Conservation (phyloP, 2,329 filamentous ascomycete genomes). For the Venturia aucupariae region DNA sequence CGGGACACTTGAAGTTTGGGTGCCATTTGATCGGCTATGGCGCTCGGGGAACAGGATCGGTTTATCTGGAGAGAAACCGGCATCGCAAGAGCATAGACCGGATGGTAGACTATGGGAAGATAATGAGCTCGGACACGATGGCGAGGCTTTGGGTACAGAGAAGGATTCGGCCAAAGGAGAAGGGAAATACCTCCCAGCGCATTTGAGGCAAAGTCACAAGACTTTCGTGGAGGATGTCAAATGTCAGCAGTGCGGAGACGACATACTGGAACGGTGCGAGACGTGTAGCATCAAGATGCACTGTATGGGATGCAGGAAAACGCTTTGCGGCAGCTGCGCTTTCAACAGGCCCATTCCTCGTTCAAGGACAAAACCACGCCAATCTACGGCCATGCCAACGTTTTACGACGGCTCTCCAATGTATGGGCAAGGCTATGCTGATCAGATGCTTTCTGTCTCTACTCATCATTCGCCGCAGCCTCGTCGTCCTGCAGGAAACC, state of each 20-base stretch:
- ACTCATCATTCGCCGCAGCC: constrained; percentile 4
- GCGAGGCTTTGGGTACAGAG: constrained; percentile 45
- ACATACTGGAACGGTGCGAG: constrained; percentile 48
- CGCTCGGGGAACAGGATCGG: constrained; percentile 50
- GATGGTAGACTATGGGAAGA: constrained; percentile 50
- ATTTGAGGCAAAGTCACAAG: constrained; percentile 44
- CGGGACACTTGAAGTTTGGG: constrained; percentile 49
- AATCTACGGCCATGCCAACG: constrained; percentile 23
- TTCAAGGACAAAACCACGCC: constrained; percentile 28
- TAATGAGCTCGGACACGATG: constrained; percentile 43
- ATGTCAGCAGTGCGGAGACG: constrained; percentile 45
- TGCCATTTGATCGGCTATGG: constrained; percentile 53
- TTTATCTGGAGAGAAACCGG: constrained; percentile 25
- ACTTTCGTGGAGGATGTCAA: constrained; percentile 44
- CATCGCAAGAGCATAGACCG: constrained; percentile 18
- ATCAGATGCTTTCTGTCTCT: neutral
- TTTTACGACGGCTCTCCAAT: neutral
- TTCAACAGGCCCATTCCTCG: constrained; percentile 45
- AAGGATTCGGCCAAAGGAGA: constrained; percentile 34
- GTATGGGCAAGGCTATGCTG: neutral
- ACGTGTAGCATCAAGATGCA: constrained; percentile 54
- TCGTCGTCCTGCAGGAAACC: constrained; percentile 10
- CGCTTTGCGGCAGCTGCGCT: constrained; percentile 50
- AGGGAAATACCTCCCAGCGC: constrained; percentile 45
- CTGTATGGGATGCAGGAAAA: constrained; percentile 51